A percentile compares a stretch with the other conserved stretches of the same genome.
These are phyloP conservation scores for Fusarium albosuccineum DNA, from an alignment of 2,329 filamentous ascomycete genomes.

Conservation along the genomic window DNA sequence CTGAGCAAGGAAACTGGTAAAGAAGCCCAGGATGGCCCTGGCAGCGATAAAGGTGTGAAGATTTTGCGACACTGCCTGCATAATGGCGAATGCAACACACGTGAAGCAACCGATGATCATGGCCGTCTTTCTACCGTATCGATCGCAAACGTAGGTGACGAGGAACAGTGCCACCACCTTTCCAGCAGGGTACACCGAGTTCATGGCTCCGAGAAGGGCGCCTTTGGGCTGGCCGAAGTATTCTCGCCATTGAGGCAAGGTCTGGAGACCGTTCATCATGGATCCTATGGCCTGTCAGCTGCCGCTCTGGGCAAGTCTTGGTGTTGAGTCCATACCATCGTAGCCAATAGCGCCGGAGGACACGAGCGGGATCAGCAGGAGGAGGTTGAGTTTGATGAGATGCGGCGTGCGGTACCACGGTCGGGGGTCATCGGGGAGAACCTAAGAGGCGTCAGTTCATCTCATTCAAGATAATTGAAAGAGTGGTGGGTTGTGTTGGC, in stretches of 20 bases:
- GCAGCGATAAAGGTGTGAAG: constrained; percentile 47
- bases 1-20: constrained; percentile 48
- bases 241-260: constrained; percentile 55
- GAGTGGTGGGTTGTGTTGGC: not conserved
- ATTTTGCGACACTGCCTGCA: constrained; percentile 50
- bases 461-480: not conserved
- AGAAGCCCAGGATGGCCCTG: constrained; percentile 51
- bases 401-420: constrained; percentile 59
- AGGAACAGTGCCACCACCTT: constrained; percentile 54
- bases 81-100: constrained; percentile 48
- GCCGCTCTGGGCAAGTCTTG: rapidly evolving
- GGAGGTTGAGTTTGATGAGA: constrained; percentile 58
- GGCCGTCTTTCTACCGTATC: constrained; percentile 56
- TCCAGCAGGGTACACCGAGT: constrained; percentile 54
- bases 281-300: constrained; percentile 44
- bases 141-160: constrained; percentile 54
- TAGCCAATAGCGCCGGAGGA: constrained; percentile 59
- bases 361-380: constrained; percentile 58
- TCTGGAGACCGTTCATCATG: constrained; percentile 61
- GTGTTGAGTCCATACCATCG: constrained; percentile 52
- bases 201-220: constrained; percentile 54
- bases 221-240: constrained; percentile 56
- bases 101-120: constrained; percentile 52
- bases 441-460: constrained; percentile 21
- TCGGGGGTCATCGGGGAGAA: constrained; percentile 56